Evolutionary conservation across 106 monocot species (phyloP), one percentile per base, ranked within the genome.

Genomic region (Dactylorhiza incarnata): DNA sequence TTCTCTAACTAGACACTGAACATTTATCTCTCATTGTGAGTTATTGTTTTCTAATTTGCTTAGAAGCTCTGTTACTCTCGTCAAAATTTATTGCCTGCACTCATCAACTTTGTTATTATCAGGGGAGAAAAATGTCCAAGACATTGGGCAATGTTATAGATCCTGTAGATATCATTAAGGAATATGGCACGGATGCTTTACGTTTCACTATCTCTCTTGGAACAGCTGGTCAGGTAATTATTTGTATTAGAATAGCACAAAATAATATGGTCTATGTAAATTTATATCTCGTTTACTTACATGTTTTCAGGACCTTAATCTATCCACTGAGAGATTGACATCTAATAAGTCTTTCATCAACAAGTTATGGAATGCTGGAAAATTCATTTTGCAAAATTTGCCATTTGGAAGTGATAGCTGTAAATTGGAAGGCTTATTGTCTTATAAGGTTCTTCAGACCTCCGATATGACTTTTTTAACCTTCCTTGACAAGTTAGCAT

Each of bases 91-190:
- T 13, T 15, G 8, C 10, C 44, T 69, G 69, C 16, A 6, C 15
- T 16, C 45, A 16, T 69, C 66, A 66, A 29, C 66, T 58, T 7
- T 37, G 26, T 7, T 66, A 15, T 69, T 79, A 49, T 78, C 83
- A 99, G 97, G 97, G 97, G 16, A 61, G 91, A 75, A 99, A 99
- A 85, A 99, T 99, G 97, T 99, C 97, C 4, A 99, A 99, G 70
- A 83, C 97, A 75, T 82, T 99, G 74, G 97, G 97, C 80, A 99
- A 99, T 87, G 97, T 94, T 45, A 84, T 99, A 79, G 97, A 99
- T 83, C 97, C 97, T 65, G 70, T 99, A 69, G 94, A 91, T 82
- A 89, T 88, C 45, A 94, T 99, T 46, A 89, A 94, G 78, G 97
- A 99, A 74, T 99, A 94, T 74, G 97, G 97, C 13, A 85, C 97